These are phyloP conservation scores for Fusarium pininemorale DNA, from an alignment of 2,329 filamentous ascomycete genomes.

Conservation along the genomic window DNA sequence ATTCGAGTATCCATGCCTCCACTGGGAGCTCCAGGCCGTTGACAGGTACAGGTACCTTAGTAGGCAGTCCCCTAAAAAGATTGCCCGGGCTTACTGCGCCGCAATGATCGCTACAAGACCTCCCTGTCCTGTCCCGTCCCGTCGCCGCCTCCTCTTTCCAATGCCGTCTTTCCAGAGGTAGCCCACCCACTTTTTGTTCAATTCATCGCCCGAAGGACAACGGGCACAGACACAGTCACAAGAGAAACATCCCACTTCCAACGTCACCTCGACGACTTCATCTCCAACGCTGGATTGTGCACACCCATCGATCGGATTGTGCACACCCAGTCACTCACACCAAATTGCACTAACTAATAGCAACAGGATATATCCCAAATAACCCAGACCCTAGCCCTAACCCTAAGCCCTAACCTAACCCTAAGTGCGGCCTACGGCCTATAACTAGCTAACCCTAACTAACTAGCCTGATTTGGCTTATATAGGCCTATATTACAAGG, in stretches of 20 bases:
- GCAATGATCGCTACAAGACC: slow-evolving; percentile 3
- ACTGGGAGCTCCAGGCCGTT: not conserved
- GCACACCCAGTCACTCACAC: too few relatives aligned
- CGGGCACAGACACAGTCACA: not conserved
- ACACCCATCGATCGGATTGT: too few relatives aligned
- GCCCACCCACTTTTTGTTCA: slow-evolving; percentile 15
- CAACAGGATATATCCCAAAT: too few relatives aligned
- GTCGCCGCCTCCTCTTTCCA: not conserved
- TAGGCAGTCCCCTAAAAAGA: not conserved
- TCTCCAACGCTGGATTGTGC: too few relatives aligned
- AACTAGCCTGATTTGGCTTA: too few relatives aligned
- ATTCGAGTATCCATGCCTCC: not conserved
- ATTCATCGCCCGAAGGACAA: not conserved
- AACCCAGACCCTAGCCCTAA: too few relatives aligned
- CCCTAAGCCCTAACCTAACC: too few relatives aligned
- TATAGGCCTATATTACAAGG: too few relatives aligned
- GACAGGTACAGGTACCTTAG: not conserved
- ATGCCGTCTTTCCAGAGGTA: not conserved
- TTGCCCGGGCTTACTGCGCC: slow-evolving; percentile 1
- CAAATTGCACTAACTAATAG: too few relatives aligned
- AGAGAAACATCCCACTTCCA: slow-evolving; percentile 22
- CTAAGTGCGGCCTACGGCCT: too few relatives aligned
- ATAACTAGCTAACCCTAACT: too few relatives aligned
- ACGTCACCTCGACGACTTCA: slow-evolving; percentile 20
- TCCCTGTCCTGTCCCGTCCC: not conserved